Percentiles rank a stretch among this genome's conserved stretches.
Evolutionary conservation across 768 basidiomycete species (phyloP).

Genomic region (Tulasnella sp.): DNA sequence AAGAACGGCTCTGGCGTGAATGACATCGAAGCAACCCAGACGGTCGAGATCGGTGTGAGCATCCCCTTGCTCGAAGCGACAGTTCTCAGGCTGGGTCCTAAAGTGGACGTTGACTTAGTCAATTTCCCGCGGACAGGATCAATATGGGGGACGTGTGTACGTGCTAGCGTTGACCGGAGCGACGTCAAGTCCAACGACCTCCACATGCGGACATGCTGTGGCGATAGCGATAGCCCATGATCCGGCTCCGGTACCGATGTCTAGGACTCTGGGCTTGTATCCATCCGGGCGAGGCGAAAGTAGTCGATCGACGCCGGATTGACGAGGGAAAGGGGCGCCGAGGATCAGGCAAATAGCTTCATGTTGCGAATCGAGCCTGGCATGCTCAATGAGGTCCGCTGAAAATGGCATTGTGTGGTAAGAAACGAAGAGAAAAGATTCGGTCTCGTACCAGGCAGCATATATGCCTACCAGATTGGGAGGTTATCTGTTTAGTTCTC

Average conservation of each 20-base stretch:
- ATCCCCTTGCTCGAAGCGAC: conserved; percentile 2
- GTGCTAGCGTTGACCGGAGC: not conserved
- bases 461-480: not conserved
- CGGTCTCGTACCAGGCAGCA: not conserved
- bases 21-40: not conserved
- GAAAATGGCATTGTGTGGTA: not conserved
- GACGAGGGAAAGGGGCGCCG: conserved; percentile 22
- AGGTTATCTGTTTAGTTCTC: not conserved
- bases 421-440: not conserved
- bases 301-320: conserved; percentile 22
- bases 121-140: not conserved
- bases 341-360: conserved; percentile 22
- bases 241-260: conserved; percentile 27
- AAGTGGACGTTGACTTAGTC: not conserved
- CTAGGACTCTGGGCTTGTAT: conserved; percentile 20
- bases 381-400: conserved; percentile 25
- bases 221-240: conserved; percentile 20
- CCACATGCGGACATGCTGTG: not conserved
- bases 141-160: not conserved
- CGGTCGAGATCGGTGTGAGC: not conserved
- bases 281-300: conserved; percentile 22
- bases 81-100: not conserved
- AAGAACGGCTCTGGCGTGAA: not conserved
- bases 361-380: conserved; percentile 26
- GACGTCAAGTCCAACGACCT: not conserved